Base-by-base conservation (phyloP, 2,329 filamentous ascomycete species). In the Stenocarpella maydis region DNA sequence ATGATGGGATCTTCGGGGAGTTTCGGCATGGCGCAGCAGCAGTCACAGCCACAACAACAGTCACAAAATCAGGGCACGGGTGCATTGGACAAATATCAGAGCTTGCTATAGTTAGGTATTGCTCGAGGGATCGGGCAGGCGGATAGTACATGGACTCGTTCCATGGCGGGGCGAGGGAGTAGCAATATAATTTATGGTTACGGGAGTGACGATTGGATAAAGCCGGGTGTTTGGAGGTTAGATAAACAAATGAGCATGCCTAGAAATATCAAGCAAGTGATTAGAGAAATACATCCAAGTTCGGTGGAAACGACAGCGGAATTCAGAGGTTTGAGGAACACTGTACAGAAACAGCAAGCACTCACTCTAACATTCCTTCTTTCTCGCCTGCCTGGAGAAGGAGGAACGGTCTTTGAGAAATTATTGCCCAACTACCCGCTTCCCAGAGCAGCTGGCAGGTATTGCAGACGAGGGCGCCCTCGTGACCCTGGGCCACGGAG, bases 21-120 rank as follows among this genome's bases (percentile, higher is more conserved):
- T 17, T 69, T 71, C 63, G 71, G 72, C 67, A 75, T 74, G 72
- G 72, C 67, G 28, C 17, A 21, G 39, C 65, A 64, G 26, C 61
- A 65, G 26, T 70, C 67, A 31, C 71, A 71, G 8, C 73, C 72
- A 24, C 77, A 77, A 45, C 80, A 78, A 67, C 77, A 75, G 65
- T 34, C 39, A 41, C 53, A 58, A 71, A 71, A n/a, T 47, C 52
- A 21, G 70, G 41, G 78, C 69, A 85, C 83, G 74, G 84, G 85
- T 6, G 88, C 89, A 0, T 80, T 92, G 79, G 89, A 91, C 78
- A 90, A 89, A 80, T 92, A 91, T 73, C 86, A 90, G 78, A 92
- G 90, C 80, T 77, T 92, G 73, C 78, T 92, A 74, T 91, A 80
- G 69, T 52, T 63, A 8, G 21, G 7, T 54, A 26, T 4, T 9